Evolutionary conservation across 768 basidiomycete genomes (phyloP).

Genomic region (Kondoa malvinella): DNA sequence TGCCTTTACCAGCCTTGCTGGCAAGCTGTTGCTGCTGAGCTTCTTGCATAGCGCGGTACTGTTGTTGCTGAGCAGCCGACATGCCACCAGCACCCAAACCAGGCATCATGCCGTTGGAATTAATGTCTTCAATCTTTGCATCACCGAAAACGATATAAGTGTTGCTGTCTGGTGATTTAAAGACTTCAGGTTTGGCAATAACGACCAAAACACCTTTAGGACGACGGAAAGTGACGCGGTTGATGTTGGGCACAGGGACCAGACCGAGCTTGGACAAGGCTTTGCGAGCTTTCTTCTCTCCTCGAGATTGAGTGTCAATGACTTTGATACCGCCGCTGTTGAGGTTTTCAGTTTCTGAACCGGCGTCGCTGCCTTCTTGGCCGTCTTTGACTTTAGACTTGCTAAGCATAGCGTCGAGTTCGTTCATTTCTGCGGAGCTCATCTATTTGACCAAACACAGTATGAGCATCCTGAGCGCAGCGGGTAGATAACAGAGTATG

Average conservation of each 20-base stretch:
- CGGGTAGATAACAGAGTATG: too few species aligned
- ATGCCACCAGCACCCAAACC: neutral
- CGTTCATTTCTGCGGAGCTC: slow-evolving; percentile 9
- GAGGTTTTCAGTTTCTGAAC: neutral
- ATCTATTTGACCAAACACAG: too few species aligned
- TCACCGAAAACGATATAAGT: slow-evolving; percentile 99
- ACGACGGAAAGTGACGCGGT: slow-evolving; percentile 80
- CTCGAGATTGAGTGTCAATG: slow-evolving; percentile 5
- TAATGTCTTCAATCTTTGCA: slow-evolving; percentile 33
- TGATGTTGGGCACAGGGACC: slow-evolving; percentile 82
- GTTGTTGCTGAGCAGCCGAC: slow-evolving; percentile 15
- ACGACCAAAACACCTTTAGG: slow-evolving; percentile 95
- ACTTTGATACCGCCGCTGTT: neutral
- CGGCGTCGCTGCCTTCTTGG: neutral
- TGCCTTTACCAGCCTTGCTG: slow-evolving; percentile 35
- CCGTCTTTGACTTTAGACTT: neutral
- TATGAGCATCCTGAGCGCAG: too few species aligned
- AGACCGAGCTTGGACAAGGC: slow-evolving; percentile 76
- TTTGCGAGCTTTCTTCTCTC: slow-evolving; percentile 18
- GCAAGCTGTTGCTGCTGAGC: slow-evolving; percentile 30
- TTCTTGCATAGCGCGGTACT: slow-evolving; percentile 11
- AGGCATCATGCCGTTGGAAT: neutral
- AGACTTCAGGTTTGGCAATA: slow-evolving; percentile 83
- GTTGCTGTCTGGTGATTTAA: slow-evolving; percentile 88
- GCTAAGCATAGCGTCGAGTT: neutral